A percentile compares a stretch with the other conserved stretches of the same genome.
Evolutionary conservation across 2,329 filamentous ascomycete genomes (phyloP).

Genomic region (Fusarium nodosum): DNA sequence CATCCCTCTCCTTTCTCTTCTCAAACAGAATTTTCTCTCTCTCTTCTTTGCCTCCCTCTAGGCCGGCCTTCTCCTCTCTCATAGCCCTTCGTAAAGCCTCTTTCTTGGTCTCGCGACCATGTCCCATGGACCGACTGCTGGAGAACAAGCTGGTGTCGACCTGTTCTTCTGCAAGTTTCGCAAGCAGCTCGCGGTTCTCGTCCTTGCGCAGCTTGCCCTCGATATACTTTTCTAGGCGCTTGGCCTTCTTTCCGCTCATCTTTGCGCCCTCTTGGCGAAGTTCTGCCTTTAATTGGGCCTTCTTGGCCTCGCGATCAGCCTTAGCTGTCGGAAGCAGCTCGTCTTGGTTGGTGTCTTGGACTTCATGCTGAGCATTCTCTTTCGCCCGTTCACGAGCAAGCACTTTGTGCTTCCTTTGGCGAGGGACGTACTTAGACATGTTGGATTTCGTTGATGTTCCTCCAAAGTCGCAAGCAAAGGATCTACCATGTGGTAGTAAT

Average conservation of each 20-base stretch:
- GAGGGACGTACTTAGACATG: conserved; percentile 72
- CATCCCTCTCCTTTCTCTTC: conserved; percentile 50
- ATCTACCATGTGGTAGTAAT: not conserved
- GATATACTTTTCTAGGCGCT: conserved; percentile 76
- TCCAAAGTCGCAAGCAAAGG: not conserved
- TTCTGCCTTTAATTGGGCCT: conserved; percentile 67
- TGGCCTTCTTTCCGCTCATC: conserved; percentile 74
- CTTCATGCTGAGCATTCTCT: conserved; percentile 59
- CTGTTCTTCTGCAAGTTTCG: conserved; percentile 82
- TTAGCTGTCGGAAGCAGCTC: conserved; percentile 59
- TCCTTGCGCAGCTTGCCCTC: conserved; percentile 96
- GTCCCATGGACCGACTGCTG: conserved; percentile 83
- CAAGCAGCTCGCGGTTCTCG: conserved; percentile 86
- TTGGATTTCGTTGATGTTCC: not conserved
- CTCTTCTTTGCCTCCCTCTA: conserved; percentile 66
- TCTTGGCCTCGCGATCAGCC: conserved; percentile 67
- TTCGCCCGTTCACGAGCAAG: conserved; percentile 72
- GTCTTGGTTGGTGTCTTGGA: conserved; percentile 54
- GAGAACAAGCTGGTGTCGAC: conserved; percentile 85
- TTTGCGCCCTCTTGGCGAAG: conserved; percentile 65
- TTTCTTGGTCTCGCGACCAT: conserved; percentile 77
- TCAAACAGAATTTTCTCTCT: conserved; percentile 68
- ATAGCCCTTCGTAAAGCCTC: conserved; percentile 75
- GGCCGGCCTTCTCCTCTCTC: conserved; percentile 74
- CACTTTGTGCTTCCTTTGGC: conserved; percentile 77